Percentiles rank a stretch among this genome's conserved stretches.
Conservation (phyloP, 768 basidiomycete species). For the Lentinula raphanica region DNA sequence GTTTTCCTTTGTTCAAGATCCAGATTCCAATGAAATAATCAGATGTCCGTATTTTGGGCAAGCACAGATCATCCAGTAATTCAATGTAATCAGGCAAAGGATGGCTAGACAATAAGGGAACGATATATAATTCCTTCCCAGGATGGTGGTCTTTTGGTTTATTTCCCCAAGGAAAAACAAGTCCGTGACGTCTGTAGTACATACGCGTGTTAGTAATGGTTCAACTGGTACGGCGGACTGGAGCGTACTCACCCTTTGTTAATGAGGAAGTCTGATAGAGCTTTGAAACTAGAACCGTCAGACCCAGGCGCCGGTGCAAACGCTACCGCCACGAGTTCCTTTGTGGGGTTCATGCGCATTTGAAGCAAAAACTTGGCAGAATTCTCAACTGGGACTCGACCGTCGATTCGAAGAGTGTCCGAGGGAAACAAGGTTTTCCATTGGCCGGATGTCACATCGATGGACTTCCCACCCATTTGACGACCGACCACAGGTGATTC, state of each 20-base stretch:
- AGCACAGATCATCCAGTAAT: slow-evolving; percentile 66
- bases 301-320: slow-evolving; percentile 50
- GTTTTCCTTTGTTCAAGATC: slow-evolving; percentile 79
- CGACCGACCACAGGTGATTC: slow-evolving; percentile 63
- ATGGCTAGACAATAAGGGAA: slow-evolving; percentile 64
- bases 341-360: slow-evolving; percentile 67
- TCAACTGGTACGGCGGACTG: slow-evolving; percentile 5
- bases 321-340: slow-evolving; percentile 76
- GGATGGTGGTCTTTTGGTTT: slow-evolving; percentile 68
- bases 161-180: slow-evolving; percentile 82
- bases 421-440: slow-evolving; percentile 79
- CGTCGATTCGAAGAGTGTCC: slow-evolving; percentile 69
- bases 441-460: slow-evolving; percentile 52
- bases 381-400: slow-evolving; percentile 73
- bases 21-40: slow-evolving; percentile 79
- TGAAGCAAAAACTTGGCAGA: slow-evolving; percentile 77
- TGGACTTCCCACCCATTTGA: slow-evolving; percentile 70
- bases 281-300: slow-evolving; percentile 48
- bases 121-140: slow-evolving; percentile 83
- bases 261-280: slow-evolving; percentile 61
- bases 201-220: no score
- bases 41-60: slow-evolving; percentile 58
- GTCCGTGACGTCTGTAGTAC: slow-evolving; percentile 66
- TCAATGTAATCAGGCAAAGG: slow-evolving; percentile 83
- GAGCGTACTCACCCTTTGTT: slow-evolving; percentile 59